phyloP scores from a whole-genome alignment of 139 green algal genomes.

The Tetraselmis striata region DNA sequence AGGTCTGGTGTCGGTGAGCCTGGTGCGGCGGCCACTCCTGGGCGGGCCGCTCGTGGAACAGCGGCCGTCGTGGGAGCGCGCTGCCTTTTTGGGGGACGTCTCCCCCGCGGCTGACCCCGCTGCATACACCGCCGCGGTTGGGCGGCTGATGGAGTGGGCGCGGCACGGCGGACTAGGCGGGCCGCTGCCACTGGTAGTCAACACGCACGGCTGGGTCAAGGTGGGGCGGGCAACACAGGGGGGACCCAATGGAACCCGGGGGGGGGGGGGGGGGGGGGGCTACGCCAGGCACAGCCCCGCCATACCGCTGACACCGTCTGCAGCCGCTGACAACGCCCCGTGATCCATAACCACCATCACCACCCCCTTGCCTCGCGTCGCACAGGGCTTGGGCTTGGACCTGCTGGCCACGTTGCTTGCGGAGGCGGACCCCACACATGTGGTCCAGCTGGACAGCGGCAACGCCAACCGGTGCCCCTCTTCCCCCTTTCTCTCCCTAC shows the following conservation, averaged over 20 bases:
- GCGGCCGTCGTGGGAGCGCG: slow-evolving; percentile 15
- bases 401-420: slow-evolving; percentile 49
- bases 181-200: slow-evolving; percentile 64
- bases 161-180: not conserved
- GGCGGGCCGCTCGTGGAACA: slow-evolving; percentile 59
- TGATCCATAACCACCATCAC: too few species aligned
- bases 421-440: slow-evolving; percentile 34
- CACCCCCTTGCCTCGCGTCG: too few species aligned
- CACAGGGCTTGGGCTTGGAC: slow-evolving; percentile 63
- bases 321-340: too few species aligned
- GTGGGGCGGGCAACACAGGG: slow-evolving; percentile 7
- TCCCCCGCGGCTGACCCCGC: slow-evolving; percentile 58
- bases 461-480: not conserved
- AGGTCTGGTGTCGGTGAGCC: slow-evolving; percentile 63
- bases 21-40: slow-evolving; percentile 45
- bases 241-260: too few species aligned
- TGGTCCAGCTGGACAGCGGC: slow-evolving; percentile 31
- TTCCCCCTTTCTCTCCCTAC: too few species aligned
- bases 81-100: slow-evolving; percentile 58
- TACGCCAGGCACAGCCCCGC: too few species aligned
- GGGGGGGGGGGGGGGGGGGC: too few species aligned
- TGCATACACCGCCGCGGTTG: slow-evolving; percentile 46
- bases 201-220: slow-evolving; percentile 81
- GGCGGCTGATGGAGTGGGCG: slow-evolving; percentile 32
- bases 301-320: too few species aligned